These are phyloP conservation scores for Auxenochlorella protothecoides DNA, from an alignment of 139 green algal species.

Conservation along the genomic window DNA sequence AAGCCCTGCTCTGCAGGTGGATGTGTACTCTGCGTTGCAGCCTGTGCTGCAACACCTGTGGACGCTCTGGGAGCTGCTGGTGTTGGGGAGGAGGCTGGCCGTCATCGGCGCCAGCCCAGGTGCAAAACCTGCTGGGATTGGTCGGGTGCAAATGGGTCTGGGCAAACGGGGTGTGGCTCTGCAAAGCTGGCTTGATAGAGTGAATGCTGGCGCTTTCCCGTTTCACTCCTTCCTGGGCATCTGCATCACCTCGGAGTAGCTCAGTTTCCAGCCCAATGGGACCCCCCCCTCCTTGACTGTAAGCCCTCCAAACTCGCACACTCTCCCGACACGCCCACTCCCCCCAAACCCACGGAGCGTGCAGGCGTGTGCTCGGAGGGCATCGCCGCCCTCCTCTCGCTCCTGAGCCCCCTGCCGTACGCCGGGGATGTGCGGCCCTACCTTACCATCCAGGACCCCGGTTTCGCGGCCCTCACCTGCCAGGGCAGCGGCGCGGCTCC, in stretches of 20 bases:
- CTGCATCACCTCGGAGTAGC: too few species aligned
- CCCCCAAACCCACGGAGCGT: neutral
- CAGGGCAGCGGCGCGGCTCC: neutral
- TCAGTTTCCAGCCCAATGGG: too few species aligned
- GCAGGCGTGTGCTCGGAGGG: constrained; percentile 40
- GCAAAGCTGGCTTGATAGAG: neutral
- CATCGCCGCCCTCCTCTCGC: constrained; percentile 58
- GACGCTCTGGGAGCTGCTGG: constrained; percentile 75
- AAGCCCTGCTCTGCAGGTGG: constrained; percentile 5
- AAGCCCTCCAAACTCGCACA: too few species aligned
- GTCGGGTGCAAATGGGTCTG: neutral
- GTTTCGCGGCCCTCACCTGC: constrained; percentile 46
- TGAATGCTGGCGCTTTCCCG: neutral
- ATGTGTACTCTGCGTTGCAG: constrained; percentile 40
- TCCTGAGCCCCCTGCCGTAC: constrained; percentile 74
- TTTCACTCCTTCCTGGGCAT: too few species aligned
- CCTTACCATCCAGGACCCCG: constrained; percentile 84
- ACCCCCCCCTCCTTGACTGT: too few species aligned
- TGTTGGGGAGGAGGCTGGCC: constrained; percentile 69
- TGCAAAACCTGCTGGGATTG: neutral
- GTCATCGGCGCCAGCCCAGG: constrained; percentile 59
- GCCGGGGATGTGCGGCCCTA: constrained; percentile 64
- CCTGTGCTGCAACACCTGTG: constrained; percentile 39
- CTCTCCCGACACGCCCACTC: neutral
- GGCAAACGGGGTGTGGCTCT: neutral